phyloP scores from a whole-genome alignment of 257 asterid species.

The Thymus quinquecostatus region DNA sequence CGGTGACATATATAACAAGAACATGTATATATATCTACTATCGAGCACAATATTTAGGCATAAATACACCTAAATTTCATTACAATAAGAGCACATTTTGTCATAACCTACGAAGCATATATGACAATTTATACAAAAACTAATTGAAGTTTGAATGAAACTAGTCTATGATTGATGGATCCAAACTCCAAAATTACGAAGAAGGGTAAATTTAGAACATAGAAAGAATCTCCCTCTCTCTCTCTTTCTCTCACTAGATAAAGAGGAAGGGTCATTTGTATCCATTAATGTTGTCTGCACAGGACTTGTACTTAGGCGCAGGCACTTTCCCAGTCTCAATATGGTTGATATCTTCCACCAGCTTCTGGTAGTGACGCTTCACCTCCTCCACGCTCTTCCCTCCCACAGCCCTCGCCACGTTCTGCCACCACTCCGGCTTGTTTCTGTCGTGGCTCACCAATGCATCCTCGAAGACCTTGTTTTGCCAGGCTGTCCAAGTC shows the following conservation, averaged over 20 bases:
- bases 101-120: background rate
- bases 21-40: too few species aligned
- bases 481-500: slow-evolving; percentile 58
- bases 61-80: background rate
- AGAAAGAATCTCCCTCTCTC: background rate
- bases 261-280: background rate
- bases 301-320: slow-evolving; percentile 49
- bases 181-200: background rate
- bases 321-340: slow-evolving; percentile 67
- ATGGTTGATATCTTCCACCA: slow-evolving; percentile 49
- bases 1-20: too few species aligned
- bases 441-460: slow-evolving; percentile 42
- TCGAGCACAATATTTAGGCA: background rate
- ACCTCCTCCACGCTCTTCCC: slow-evolving; percentile 64
- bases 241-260: too few species aligned
- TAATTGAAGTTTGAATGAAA: background rate
- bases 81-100: background rate
- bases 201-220: background rate
- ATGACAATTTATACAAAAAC: background rate
- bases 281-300: slow-evolving; percentile 14
- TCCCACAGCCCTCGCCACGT: slow-evolving; percentile 54
- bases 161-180: background rate
- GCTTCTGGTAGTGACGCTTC: slow-evolving; percentile 55
- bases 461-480: slow-evolving; percentile 70
- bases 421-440: slow-evolving; percentile 58